phyloP scores from a whole-genome alignment of 805 yeast genomes.

The Metschnikowia bowlesiae region DNA sequence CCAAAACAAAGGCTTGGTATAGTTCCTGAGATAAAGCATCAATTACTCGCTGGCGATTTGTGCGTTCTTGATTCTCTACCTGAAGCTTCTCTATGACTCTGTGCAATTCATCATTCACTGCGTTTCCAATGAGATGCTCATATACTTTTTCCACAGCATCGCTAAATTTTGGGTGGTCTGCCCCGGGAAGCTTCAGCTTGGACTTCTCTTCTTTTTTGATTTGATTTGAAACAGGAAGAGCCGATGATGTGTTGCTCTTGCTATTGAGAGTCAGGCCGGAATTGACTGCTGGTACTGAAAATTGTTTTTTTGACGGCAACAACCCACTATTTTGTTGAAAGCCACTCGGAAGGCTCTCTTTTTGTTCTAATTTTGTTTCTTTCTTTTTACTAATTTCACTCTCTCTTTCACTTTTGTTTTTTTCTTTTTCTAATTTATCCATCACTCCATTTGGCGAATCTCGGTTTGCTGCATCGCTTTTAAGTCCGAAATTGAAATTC shows the following conservation, averaged over 20 bases:
- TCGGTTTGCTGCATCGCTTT: not conserved
- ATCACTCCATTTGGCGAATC: not conserved
- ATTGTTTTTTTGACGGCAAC: not conserved
- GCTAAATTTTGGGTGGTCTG: not conserved
- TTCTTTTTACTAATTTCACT: not conserved
- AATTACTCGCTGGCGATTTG: constrained; percentile 25
- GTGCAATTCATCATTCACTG: constrained; percentile 24
- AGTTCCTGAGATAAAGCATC: constrained; percentile 46
- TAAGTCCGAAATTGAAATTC: not conserved
- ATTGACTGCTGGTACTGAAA: not conserved
- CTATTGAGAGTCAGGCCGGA: not conserved
- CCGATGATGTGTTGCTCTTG: not conserved
- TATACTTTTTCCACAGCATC: not conserved
- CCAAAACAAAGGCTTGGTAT: constrained; percentile 58
- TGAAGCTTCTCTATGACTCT: constrained; percentile 24
- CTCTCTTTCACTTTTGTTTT: not conserved
- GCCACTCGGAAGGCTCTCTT: not conserved
- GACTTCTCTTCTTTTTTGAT: not conserved
- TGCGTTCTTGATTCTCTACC: constrained; percentile 17
- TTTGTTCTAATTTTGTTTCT: not conserved
- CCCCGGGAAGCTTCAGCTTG: not conserved
- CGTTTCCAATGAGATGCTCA: constrained; percentile 17
- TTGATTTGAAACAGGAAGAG: not conserved
- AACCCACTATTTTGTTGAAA: not conserved
- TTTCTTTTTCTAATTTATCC: not conserved